Evolutionary conservation across 2,329 filamentous ascomycete genomes (phyloP).

Genomic region (Penicillium sp.): DNA sequence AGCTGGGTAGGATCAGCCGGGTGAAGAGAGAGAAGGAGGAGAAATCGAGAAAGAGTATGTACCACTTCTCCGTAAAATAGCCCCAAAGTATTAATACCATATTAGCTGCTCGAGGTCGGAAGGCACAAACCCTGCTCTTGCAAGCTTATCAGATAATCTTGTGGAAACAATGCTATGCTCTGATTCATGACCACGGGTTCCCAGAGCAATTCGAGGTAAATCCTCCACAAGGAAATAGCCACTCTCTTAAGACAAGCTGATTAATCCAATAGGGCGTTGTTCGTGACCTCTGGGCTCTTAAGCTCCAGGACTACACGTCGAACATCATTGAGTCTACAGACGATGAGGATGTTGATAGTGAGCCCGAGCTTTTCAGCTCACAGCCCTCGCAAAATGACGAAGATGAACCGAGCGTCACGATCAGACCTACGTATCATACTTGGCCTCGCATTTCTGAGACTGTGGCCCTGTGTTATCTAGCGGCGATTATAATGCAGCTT

Average conservation of each 20-base stretch:
- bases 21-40: constrained; percentile 57
- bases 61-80: neutral
- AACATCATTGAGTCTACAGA: constrained; percentile 42
- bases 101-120: constrained; percentile 58
- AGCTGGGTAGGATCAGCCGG: constrained; percentile 57
- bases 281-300: constrained; percentile 80
- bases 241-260: neutral
- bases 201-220: constrained; percentile 70
- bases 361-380: constrained; percentile 59
- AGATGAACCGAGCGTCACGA: constrained; percentile 33
- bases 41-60: constrained; percentile 51
- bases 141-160: constrained; percentile 83
- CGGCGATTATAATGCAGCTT: constrained; percentile 69
- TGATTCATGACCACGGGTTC: constrained; percentile 67
- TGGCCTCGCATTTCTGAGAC: constrained; percentile 72
- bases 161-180: constrained; percentile 74
- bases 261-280: constrained; percentile 56
- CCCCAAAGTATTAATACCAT: constrained; percentile 48
- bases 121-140: constrained; percentile 75
- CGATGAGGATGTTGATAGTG: constrained; percentile 35
- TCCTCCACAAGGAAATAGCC: neutral
- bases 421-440: constrained; percentile 34
- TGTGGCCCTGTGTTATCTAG: constrained; percentile 77
- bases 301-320: constrained; percentile 59
- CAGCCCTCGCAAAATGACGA: constrained; percentile 52